Evolutionary conservation across 306 rosid genomes (phyloP), one percentile per base, ranked within the genome.

Genomic region (Medicago ruthenica): DNA sequence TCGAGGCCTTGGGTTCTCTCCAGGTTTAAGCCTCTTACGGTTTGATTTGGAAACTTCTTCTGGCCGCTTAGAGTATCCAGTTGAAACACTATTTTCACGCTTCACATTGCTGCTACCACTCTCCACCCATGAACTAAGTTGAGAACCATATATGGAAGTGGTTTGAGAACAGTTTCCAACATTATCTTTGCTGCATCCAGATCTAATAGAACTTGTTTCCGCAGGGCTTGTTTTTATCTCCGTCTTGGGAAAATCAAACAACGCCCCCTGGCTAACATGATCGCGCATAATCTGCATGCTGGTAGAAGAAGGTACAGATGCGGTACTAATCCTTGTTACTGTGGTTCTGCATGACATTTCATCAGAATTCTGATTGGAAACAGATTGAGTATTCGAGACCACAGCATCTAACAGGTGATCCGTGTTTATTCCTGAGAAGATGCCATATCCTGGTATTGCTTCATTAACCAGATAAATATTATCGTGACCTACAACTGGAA

Each of bases 1-100:
- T 61, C 99, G 91, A 45, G 99, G 99, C 79, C 97, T 84, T 31
- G 99, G 97, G 55, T 95, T 95, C 86, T 95, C 99, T 80, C 99
- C 97, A 24, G 99, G 99, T 86, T 95, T 95, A 71, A 90, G 97
- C 85, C 99, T 89, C 85, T 92, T 95, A 18, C 97, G 96, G 61
- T 82, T 92, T 6, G 92, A 74, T 76, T 95, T 90, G 71, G 85
- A 79, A 58, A 61, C 83, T 80, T 89, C 91, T 80, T 95, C 97
- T 22, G 93, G 92, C 81, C 86, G 81, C 91, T 92, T 95, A 31
- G 97, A 92, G 83, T 89, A 92, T 66, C 91, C 97, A 14, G 97
- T 92, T 27, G 97, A 90, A 81, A 85, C 89, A 22, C 96, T 95
- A 70, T 70, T 90, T 41, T 92, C 97, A 22, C 79, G 88, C 79